Evolutionary conservation across 495 filamentous ascomycete genomes (phyloP), one percentile per base, ranked within the genome.

Genomic region (Trichoderma reesei): DNA sequence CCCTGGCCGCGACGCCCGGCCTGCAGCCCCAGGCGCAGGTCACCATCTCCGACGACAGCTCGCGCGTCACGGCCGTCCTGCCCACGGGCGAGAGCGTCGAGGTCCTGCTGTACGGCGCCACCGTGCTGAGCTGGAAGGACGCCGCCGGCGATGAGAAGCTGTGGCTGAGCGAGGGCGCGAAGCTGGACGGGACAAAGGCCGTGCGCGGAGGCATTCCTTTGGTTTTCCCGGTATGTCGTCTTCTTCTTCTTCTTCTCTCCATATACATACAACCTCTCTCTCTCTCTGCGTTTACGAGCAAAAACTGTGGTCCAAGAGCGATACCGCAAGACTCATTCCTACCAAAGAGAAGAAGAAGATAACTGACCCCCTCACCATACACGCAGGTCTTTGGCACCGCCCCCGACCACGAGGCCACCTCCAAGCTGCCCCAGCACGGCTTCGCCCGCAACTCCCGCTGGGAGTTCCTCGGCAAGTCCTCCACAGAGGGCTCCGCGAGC

Each of bases 71-170:
- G 36, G 89, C 91, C 64, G 82, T 81, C 61, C 78, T 98, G 66
- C 88, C 94, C 11, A 88, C 88, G 11, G 90, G 95, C 67, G 92
- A 98, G 74, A 88, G 84, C 59, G 85, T 96, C 67, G 84, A 89
- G 60, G 80, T 99, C 59, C 80, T 98, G 60, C 85, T 97, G 11
- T 89, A 90, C 71, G 95, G 95, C 64, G 95, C 95, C 0, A 98
- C 95, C 10, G 87, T 98, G 64, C 88, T 88, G 64, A 91, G 87
- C 68, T 99, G 95, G 95, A 96, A 93, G 80, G 82, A 86, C 67
- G 83, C 83, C 39, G 75, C 79, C 42, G 92, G 91, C 65, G 75
- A 84, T 65, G 95, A 98, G 80, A 92, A 90, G 74, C 80, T 99
- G 48, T 99, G 92, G 79, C 65, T 98, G 63, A 93, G 89, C 70